Evolutionary conservation across 129 eudicot genomes (phyloP).

Genomic region (Erigeron canadensis): DNA sequence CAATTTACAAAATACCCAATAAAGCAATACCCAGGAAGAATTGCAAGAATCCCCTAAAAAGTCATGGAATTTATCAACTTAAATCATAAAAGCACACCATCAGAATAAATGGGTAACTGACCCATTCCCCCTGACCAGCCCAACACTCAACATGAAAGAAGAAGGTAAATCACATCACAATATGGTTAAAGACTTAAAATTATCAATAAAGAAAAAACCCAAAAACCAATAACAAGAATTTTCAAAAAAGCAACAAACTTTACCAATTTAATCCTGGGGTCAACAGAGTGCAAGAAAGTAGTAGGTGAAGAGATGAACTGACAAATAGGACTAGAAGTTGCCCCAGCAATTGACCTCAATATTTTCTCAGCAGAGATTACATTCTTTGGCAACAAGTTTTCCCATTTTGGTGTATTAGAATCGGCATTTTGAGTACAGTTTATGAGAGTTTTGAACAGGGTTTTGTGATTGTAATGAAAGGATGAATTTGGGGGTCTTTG

Average conservation of each 20-base stretch:
- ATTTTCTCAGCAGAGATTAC: constrained; percentile 73
- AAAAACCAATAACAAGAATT: neutral
- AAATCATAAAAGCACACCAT: no score
- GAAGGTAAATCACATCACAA: no score
- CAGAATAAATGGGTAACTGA: no score
- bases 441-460: constrained; percentile 38
- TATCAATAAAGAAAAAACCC: neutral
- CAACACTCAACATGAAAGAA: no score
- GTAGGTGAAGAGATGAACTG: constrained; percentile 87
- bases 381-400: constrained; percentile 50
- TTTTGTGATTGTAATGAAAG: constrained; percentile 24
- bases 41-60: no score
- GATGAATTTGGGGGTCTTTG: constrained; percentile 23
- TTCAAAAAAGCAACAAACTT: constrained; percentile 8
- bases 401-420: constrained; percentile 48
- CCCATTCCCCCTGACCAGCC: no score
- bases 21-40: no score
- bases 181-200: no score
- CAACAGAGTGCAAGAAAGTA: constrained; percentile 92
- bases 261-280: constrained; percentile 90
- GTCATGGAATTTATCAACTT: no score
- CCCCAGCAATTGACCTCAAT: constrained; percentile 71
- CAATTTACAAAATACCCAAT: no score
- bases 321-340: constrained; percentile 91
- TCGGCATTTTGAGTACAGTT: constrained; percentile 37